Evolutionary conservation across 331 rosid species (phyloP), one percentile per base, ranked within the genome.

Genomic region (Stylosanthes scabra): DNA sequence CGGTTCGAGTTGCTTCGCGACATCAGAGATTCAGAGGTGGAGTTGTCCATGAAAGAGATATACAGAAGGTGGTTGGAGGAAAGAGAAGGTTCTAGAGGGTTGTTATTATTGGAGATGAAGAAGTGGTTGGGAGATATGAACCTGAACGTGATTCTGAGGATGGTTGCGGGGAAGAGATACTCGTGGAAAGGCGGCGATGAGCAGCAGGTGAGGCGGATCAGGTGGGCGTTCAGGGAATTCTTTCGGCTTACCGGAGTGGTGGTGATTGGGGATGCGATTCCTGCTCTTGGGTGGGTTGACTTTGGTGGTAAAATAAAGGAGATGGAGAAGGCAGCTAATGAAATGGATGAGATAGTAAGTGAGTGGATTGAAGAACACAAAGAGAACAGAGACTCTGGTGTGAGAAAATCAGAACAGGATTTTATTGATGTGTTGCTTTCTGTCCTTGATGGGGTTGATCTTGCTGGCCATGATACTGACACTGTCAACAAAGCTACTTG

Each of bases 381-480:
- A 63, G 60, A 11, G 8, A 75, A 50, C 4, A 78, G 63, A 45
- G 20, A 27, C 7, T 29, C 34, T 0, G 63, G 70, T 1, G 64
- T 49, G 40, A 31, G 1, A 3, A 29, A 66, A 46, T 56, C 29
- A 27, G 71, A 66, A 7, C 56, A 44, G 1, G 86, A 90, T 44
- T 86, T 87, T 66, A 81, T 88, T 25, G 84, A 80, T n/a, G 78
- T 83, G 25, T 63, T 90, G 82, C 16, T 83, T 1, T 74, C 88
- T 2, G 29, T 62, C 3, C 6, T 76, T 9, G 37, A 27, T 1
- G 49, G 45, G 1, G 64, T 51, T 9, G 63, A 65, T 11, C 70
- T 77, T 15, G 81, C 60, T 0, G 76, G 64, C 63, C 51, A 40
- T 12, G 84, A 76, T 58, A 63, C 68, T 11, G 83, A 84, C 25